Conservation (phyloP, 2,329 filamentous ascomycete species). For the Hymenoscyphus fructigenus region DNA sequence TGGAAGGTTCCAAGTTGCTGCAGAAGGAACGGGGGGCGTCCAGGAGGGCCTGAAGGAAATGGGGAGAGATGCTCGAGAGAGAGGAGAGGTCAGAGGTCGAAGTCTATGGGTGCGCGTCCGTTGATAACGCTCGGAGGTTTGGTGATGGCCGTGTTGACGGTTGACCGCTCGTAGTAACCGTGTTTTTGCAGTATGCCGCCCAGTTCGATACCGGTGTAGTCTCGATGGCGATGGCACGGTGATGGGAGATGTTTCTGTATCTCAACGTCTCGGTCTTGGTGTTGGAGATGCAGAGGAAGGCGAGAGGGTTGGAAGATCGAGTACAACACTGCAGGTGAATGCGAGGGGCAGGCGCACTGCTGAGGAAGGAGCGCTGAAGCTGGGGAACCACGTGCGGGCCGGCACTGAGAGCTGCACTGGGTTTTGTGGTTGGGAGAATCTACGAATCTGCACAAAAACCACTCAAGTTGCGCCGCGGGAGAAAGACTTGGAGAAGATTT, state of each 20-base stretch:
- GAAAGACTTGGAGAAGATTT: no score
- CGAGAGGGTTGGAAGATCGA: neutral
- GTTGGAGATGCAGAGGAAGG: neutral
- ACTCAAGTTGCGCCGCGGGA: neutral
- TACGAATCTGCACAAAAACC: neutral
- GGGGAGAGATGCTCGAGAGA: neutral
- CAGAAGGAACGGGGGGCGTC: neutral
- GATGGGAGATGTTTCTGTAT: neutral
- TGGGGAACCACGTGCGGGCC: neutral
- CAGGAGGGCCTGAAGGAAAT: neutral
- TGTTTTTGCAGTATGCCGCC: neutral
- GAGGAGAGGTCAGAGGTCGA: neutral
- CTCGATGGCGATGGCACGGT: neutral
- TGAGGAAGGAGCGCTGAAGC: neutral
- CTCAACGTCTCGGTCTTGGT: neutral
- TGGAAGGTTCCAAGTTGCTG: neutral
- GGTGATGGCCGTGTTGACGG: neutral
- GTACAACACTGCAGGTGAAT: neutral
- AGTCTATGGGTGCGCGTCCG: neutral
- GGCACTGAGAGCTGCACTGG: neutral
- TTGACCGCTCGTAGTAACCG: neutral
- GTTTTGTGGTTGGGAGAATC: neutral
- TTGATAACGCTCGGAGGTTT: conserved; percentile 1
- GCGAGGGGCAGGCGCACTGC: neutral
- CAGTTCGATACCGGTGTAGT: neutral